These are phyloP conservation scores for Lagenidium sp. DNA, from an alignment of 352 stramenopile genomes.

Conservation along the genomic window DNA sequence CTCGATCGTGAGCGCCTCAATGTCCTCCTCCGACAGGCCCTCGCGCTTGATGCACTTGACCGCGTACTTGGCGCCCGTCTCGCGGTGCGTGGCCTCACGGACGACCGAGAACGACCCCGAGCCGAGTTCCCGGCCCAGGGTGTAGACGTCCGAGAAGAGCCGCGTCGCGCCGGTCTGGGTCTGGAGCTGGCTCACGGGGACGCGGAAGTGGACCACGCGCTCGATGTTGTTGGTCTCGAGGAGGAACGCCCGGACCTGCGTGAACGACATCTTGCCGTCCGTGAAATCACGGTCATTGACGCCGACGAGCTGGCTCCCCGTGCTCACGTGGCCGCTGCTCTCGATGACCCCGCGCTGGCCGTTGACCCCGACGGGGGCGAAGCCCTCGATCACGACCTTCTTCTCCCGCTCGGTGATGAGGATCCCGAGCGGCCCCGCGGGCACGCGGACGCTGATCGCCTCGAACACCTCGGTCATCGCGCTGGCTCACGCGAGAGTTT, in stretches of 20 bases:
- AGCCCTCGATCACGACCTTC: constrained; percentile 63
- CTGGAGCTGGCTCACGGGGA: constrained; percentile 34
- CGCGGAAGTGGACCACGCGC: constrained; percentile 55
- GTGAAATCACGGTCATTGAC: constrained; percentile 72
- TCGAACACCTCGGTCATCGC: constrained; percentile 11
- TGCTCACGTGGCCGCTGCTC: constrained; percentile 9
- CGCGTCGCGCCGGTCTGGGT: constrained; percentile 25
- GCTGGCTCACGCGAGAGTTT: too few relatives aligned
- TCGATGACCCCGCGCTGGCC: constrained; percentile 32
- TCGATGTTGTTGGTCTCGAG: constrained; percentile 45
- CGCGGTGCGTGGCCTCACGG: constrained; percentile 30
- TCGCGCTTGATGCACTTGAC: constrained; percentile 86
- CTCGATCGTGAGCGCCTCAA: constrained; percentile 66
- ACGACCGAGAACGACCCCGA: constrained; percentile 52
- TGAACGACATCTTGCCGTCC: constrained; percentile 33
- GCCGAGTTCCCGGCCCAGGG: constrained; percentile 36
- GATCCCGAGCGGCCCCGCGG: constrained; percentile 55
- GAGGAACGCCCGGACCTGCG: constrained; percentile 64
- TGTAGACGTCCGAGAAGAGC: constrained; percentile 54
- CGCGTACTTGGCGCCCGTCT: constrained; percentile 27
- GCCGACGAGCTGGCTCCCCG: constrained; percentile 42
- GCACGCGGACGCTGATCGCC: constrained; percentile 57
- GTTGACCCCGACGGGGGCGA: constrained; percentile 39
- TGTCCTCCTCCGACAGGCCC: constrained; percentile 39
- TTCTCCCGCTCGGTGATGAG: constrained; percentile 57